Base-by-base conservation (phyloP, 192 early-diverging fungal species). In the Allomyces arbusculus region DNA sequence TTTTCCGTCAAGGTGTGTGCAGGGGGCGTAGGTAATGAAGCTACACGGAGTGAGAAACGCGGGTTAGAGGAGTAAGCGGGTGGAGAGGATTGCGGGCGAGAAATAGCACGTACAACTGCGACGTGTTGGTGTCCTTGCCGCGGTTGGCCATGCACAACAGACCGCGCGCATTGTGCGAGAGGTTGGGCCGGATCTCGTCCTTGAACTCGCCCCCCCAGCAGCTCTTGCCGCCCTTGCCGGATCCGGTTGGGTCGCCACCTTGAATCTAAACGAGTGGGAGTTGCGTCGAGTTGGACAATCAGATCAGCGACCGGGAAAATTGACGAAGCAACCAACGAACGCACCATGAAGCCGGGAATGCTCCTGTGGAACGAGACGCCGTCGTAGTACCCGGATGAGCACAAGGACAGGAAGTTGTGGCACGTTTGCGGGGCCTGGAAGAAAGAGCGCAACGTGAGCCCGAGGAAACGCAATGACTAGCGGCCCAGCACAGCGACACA, bases 81-180 rank as follows among this genome's bases (percentile, higher is more conserved):
- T 40, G 33, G 33, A 40, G 33, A 40, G 7, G 33, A 0, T 40
- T 8, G 26, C 4, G 26, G 26, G 26, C 4, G 26, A 40, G 33
- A 28, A 28, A 28, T 28, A 1, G 24, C 0, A 12, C n/a, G 50
- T 66, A 82, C 72, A 84, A 84, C 69, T 84, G 92, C 1, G 89
- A 92, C 12, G 78, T 76, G 70, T 99, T 99, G 23, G 94, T 97
- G 62, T 91, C 80, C 44, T 86, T 84, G 22, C 95, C 95, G 26
- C 83, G 81, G 75, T 99, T 99, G 3, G 95, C 95, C 94, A 99
- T 97, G 24, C 86, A 87, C 55, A 99, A 77, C 19, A 95, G 73
- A 8, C 94, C 95, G 23, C 90, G 81, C 23, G 74, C 83, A 23
- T 85, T 80, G 69, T 97, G 95, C 16, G 82, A 81, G 40, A 88